These are phyloP conservation scores for Trametes coccinea DNA, from an alignment of 768 basidiomycete species.

Conservation along the genomic window DNA sequence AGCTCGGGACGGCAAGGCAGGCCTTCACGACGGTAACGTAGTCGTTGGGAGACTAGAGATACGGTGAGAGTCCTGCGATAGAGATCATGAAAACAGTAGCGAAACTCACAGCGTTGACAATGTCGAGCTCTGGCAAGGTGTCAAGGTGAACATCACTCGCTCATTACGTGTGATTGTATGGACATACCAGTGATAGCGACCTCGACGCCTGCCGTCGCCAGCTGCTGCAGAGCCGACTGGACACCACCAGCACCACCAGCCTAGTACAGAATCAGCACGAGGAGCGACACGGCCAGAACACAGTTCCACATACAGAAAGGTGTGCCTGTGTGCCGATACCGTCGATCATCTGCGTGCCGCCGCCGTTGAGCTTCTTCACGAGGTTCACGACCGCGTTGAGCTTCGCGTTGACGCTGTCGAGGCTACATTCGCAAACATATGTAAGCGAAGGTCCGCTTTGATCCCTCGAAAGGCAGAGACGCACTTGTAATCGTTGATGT, in stretches of 20 bases:
- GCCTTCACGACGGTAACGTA: constrained; percentile 47
- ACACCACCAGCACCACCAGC: constrained; percentile 43
- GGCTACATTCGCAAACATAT: constrained; percentile 33
- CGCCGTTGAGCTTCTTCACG: constrained; percentile 44
- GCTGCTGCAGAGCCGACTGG: constrained; percentile 45
- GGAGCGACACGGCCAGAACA: too few species aligned
- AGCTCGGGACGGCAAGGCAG: constrained; percentile 42
- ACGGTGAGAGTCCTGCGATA: not conserved
- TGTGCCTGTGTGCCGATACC: constrained; percentile 53
- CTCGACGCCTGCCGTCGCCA: constrained; percentile 43
- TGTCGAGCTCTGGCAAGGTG: constrained; percentile 26
- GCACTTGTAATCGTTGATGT: constrained; percentile 44
- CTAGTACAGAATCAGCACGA: constrained; percentile 18
- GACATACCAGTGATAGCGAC: constrained; percentile 48
- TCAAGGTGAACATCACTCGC: not conserved
- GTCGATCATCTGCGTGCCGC: constrained; percentile 42
- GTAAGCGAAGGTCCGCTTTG: too few species aligned
- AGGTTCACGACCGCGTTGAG: constrained; percentile 39
- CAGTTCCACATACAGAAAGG: constrained; percentile 25
- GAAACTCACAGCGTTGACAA: constrained; percentile 26
- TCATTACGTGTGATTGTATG: not conserved
- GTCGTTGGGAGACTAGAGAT: constrained; percentile 36
- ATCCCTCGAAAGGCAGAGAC: not conserved
- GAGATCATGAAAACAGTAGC: not conserved
- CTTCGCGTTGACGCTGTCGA: constrained; percentile 51